phyloP scores from a whole-genome alignment of 257 asterid species.

The Nicotiana otophora region DNA sequence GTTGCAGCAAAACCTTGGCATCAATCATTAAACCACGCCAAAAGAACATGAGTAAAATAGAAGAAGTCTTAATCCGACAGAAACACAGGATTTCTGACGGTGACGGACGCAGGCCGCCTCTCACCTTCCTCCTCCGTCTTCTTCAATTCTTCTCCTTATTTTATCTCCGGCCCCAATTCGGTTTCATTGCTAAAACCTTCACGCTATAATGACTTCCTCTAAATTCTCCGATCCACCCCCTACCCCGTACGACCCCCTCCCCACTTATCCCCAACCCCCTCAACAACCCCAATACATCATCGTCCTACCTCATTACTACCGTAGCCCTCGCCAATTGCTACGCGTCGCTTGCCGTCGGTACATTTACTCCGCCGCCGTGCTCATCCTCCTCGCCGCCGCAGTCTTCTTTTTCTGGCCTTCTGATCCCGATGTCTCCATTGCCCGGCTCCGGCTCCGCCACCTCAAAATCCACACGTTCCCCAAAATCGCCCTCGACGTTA shows the following conservation, averaged over 20 bases:
- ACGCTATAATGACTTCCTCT: slow-evolving; percentile 30
- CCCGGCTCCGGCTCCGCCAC: slow-evolving; percentile 55
- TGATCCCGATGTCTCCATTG: slow-evolving; percentile 60
- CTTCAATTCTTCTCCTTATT: not conserved
- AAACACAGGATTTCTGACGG: not conserved
- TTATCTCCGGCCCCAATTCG: not conserved
- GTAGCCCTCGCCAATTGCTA: slow-evolving; percentile 28
- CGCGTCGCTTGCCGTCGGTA: slow-evolving; percentile 39
- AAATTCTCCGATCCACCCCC: slow-evolving; percentile 25
- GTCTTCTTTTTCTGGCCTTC: slow-evolving; percentile 73
- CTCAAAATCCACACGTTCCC: slow-evolving; percentile 52
- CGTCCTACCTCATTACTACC: slow-evolving; percentile 45
- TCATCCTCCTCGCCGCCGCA: slow-evolving; percentile 47
- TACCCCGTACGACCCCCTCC: slow-evolving; percentile 36
- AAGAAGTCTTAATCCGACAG: not conserved
- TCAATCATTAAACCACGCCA: not conserved
- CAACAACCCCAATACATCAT: slow-evolving; percentile 43
- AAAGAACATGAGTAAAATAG: not conserved
- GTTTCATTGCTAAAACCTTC: not conserved
- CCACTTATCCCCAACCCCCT: slow-evolving; percentile 26
- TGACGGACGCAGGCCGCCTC: not conserved
- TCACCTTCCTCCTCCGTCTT: not conserved
- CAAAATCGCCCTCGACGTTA: slow-evolving; percentile 42
- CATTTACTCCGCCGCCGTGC: slow-evolving; percentile 29
- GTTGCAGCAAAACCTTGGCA: not conserved